phyloP scores from a whole-genome alignment of 2,329 filamentous ascomycete genomes.

The Periconia digitata region DNA sequence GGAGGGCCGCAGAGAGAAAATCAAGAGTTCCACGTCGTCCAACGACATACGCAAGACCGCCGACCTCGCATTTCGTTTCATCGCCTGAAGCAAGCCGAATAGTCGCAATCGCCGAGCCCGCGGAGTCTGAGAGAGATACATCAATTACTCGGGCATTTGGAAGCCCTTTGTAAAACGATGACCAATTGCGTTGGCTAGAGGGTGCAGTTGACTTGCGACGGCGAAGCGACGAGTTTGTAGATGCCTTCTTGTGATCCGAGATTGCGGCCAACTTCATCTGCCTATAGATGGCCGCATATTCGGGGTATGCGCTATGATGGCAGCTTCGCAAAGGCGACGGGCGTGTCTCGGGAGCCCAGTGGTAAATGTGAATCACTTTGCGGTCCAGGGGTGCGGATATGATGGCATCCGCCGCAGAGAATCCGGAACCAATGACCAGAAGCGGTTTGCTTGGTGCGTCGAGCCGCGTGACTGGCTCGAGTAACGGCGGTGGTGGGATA shows the following conservation, averaged over 20 bases:
- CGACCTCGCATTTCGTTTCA: constrained; percentile 48
- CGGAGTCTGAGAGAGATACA: constrained; percentile 21
- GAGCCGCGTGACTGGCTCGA: constrained; percentile 48
- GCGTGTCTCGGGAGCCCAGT: constrained; percentile 58
- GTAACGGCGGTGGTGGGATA: constrained; percentile 53
- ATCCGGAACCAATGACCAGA: constrained; percentile 62
- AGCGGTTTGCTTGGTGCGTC: constrained; percentile 42
- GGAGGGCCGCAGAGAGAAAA: constrained; percentile 53
- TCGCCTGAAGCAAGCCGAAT: constrained; percentile 49
- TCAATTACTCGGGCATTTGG: constrained; percentile 56
- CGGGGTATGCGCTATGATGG: constrained; percentile 63
- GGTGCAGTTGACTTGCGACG: constrained; percentile 49
- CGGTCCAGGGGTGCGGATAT: constrained; percentile 55
- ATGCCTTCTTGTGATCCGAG: constrained; percentile 16
- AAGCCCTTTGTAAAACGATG: constrained; percentile 55
- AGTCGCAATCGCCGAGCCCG: constrained; percentile 37
- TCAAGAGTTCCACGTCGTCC: constrained; percentile 58
- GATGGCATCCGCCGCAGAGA: constrained; percentile 63
- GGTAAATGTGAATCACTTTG: constrained; percentile 61
- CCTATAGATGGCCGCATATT: constrained; percentile 62
- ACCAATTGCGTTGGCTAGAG: constrained; percentile 53
- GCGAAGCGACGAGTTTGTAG: constrained; percentile 23
- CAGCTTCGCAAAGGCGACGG: constrained; percentile 61
- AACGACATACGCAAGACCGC: constrained; percentile 57
- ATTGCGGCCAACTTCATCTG: constrained; percentile 59